Base-by-base conservation (phyloP, 345 rosid genomes). In the Moringa oleifera region DNA sequence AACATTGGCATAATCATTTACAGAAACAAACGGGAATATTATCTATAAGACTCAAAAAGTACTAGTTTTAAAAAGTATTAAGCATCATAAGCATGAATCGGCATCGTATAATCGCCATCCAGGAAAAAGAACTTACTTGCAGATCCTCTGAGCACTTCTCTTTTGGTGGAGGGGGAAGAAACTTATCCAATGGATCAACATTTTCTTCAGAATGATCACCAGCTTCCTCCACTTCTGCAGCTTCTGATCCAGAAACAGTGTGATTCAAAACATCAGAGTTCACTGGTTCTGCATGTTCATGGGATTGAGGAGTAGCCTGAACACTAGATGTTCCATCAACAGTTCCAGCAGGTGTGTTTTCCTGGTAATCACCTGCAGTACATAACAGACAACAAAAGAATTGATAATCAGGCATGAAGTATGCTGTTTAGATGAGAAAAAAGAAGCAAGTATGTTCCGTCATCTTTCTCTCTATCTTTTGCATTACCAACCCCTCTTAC, bases 111-210 rank as follows among this genome's bases (percentile, higher is more conserved):
- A 41, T 41, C 6, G 16, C 4, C 23, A 37, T 23, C 47, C 17
- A 25, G n/a, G 28, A 41, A 45, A 56, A 47, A 46, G 20, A 62
- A 70, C 87, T 79, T 74, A 91, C 99, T 75, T 88, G 97, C 25
- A 91, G 77, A 67, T 91, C 96, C 71, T 79, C 85, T 0, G 97
- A 83, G 80, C 93, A 90, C 72, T 73, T 85, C 18, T 70, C 80
- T 59, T 56, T 76, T 15, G 93, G 92, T 20, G 80, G 81, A 0
- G 80, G 79, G 0, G 86, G 93, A 22, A 94, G 87, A 75, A 94
- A 95, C 65, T 76, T 79, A 73, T 89, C 87, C 70, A 91, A 77
- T 24, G 81, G 80, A 79, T 87, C 83, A 20, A 24, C 74, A 59
- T 70, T 73, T 20, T 76, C 86, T 11, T 58, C 78, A 18, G 78